Evolutionary conservation across 345 rosid genomes (phyloP), one percentile per base, ranked within the genome.

Genomic region (Lumnitzera littorea): DNA sequence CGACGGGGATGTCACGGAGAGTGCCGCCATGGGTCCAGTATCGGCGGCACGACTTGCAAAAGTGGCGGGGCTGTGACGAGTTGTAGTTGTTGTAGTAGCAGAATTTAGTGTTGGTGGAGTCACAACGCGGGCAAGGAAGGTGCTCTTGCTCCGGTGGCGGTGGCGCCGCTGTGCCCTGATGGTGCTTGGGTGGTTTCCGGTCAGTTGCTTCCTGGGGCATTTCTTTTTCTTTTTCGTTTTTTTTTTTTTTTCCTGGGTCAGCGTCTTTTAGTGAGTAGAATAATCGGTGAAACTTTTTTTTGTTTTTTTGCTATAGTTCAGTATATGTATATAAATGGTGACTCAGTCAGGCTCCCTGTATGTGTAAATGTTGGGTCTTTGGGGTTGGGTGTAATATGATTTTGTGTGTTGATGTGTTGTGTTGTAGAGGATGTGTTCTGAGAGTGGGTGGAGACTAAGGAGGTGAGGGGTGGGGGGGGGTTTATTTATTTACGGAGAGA

Each of bases 1-100:
- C 98, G 57, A 91, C 69, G 20, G 98, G 98, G 55, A 91, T 91
- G 75, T 91, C 98, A 11, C 98, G 82, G 56, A 91, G 95, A 29
- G 96, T 86, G 62, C 98, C 98, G 36, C 98, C 98, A 12, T 85
- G 96, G 48, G 98, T 91, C 98, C 98, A 91, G 81, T 91, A 91
- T 12, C 98, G 88, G 25, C 98, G 96, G 77, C 98, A 91, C 51
- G 95, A 66, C 73, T 91, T 91, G 69, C 98, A 91, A 80, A 91
- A 91, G 72, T 91, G 98, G 36, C 98, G 98, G n/a, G 98, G 98
- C 88, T 91, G 98, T 15, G 96, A 91, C 68, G 83, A 86, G 67
- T 91, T 91, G 74, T 91, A 91, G 90, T 91, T 91, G 81, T 91
- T 91, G 78, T 86, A 91, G 78, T 91, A 91, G 59, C 98, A 91